phyloP scores from a whole-genome alignment of 2,329 filamentous ascomycete genomes.

The Diaporthe humulicola region DNA sequence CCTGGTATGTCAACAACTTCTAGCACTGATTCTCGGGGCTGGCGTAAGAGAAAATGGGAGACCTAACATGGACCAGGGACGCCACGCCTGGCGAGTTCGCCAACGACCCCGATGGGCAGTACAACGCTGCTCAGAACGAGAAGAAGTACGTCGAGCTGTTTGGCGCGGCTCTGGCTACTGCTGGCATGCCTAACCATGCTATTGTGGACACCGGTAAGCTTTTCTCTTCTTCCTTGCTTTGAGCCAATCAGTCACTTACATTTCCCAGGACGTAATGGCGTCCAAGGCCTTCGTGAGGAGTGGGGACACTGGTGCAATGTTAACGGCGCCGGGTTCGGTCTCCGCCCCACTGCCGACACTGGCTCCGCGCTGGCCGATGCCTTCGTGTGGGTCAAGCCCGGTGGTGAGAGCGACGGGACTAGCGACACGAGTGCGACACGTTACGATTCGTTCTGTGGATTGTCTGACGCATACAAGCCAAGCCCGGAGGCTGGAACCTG shows the following conservation, averaged over 20 bases:
- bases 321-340: conserved; percentile 71
- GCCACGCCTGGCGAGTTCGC: conserved; percentile 53
- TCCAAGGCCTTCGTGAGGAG: conserved; percentile 56
- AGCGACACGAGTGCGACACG: conserved; percentile 51
- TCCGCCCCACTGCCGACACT: conserved; percentile 68
- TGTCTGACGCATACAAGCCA: conserved; percentile 54
- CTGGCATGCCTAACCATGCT: conserved; percentile 58
- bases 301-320: conserved; percentile 67
- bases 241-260: background rate
- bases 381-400: conserved; percentile 77
- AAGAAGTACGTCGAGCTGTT: conserved; percentile 53
- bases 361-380: conserved; percentile 69
- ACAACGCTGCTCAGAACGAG: conserved; percentile 58
- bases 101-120: conserved; percentile 56
- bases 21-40: background rate
- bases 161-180: conserved; percentile 48
- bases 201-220: conserved; percentile 55
- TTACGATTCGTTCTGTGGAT: conserved; percentile 56
- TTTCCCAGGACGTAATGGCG: conserved; percentile 52
- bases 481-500: conserved; percentile 57
- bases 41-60: conserved; percentile 19
- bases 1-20: conserved; percentile 45
- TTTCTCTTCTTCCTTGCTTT: too few species aligned
- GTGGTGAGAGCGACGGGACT: conserved; percentile 64
- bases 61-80: conserved; percentile 42